phyloP scores from a whole-genome alignment of 2,329 filamentous ascomycete species.

The Diaporthe sp. region DNA sequence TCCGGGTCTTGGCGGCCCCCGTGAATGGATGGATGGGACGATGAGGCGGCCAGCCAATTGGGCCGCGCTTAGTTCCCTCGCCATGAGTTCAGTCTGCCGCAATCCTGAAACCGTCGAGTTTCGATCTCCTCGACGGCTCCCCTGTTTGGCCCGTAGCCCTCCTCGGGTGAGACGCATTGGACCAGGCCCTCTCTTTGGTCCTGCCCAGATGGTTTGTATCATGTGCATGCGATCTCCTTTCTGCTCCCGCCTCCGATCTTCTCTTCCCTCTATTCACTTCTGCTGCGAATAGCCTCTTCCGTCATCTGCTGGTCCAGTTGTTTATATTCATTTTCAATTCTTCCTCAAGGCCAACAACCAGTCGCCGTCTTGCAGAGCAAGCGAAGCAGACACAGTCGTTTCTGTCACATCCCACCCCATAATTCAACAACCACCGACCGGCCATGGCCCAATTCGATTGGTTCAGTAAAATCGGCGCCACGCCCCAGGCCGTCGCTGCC shows the following conservation, averaged over 20 bases:
- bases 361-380: slow-evolving; percentile 40
- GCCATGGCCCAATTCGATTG: slow-evolving; percentile 70
- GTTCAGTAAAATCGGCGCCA: slow-evolving; percentile 70
- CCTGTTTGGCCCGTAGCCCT: slow-evolving; percentile 26
- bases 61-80: slow-evolving; percentile 45
- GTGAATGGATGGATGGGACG: slow-evolving; percentile 11
- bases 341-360: background rate
- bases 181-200: slow-evolving; percentile 14
- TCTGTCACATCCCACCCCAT: slow-evolving; percentile 9
- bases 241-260: slow-evolving; percentile 38
- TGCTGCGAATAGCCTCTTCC: slow-evolving; percentile 34
- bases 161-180: slow-evolving; percentile 27
- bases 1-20: slow-evolving; percentile 8
- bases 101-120: slow-evolving; percentile 62
- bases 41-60: slow-evolving; percentile 39
- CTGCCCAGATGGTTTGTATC: slow-evolving; percentile 33
- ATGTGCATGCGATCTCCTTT: slow-evolving; percentile 27
- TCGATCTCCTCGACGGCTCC: slow-evolving; percentile 40
- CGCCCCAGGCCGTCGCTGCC: slow-evolving; percentile 69
- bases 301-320: slow-evolving; percentile 41
- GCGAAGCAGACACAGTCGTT: slow-evolving; percentile 33
- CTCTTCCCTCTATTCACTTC: slow-evolving; percentile 33
- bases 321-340: slow-evolving; percentile 39
- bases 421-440: slow-evolving; percentile 28
- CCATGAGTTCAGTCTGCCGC: slow-evolving; percentile 57